Conservation (phyloP, 495 filamentous ascomycete genomes). For the Annulohypoxylon moriforme region DNA sequence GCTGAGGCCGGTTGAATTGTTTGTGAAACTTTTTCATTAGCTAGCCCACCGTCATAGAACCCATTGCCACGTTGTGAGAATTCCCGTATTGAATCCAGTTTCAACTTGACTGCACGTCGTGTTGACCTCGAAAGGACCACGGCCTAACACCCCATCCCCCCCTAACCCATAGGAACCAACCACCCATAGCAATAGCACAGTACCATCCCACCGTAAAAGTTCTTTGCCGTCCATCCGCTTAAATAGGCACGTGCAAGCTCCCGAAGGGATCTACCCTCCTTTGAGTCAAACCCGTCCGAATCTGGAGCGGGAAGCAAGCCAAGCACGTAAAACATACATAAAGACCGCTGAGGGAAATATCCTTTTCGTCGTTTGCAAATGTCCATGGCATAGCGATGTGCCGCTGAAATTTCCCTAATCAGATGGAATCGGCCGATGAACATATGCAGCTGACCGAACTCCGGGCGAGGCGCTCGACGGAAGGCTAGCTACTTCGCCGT, state of each 20-base stretch:
- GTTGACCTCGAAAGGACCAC: background rate
- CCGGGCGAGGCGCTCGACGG: constrained; percentile 24
- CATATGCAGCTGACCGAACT: constrained; percentile 39
- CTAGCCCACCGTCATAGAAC: background rate
- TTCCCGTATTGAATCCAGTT: constrained; percentile 17
- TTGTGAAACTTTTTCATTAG: constrained; percentile 1
- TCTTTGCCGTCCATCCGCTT: background rate
- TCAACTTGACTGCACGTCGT: constrained; percentile 23
- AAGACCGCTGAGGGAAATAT: background rate
- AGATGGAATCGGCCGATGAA: constrained; percentile 7
- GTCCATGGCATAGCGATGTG: background rate
- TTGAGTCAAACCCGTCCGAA: background rate
- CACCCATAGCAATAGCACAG: no score
- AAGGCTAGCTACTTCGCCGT: constrained; percentile 10
- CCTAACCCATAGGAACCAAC: constrained; percentile 5
- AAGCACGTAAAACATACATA: constrained; percentile 13
- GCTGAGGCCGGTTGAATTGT: constrained; percentile 11
- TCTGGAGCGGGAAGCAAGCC: constrained; percentile 5
- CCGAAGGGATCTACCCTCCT: constrained; percentile 1
- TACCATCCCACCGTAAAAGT: background rate
- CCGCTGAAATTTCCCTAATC: constrained; percentile 12
- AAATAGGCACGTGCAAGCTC: constrained; percentile 16
- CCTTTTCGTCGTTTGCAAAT: background rate
- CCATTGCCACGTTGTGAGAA: constrained; percentile 15
- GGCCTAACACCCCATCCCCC: constrained; percentile 9